phyloP scores from a whole-genome alignment of 331 rosid species.

The Erythrophleum ivorense region DNA sequence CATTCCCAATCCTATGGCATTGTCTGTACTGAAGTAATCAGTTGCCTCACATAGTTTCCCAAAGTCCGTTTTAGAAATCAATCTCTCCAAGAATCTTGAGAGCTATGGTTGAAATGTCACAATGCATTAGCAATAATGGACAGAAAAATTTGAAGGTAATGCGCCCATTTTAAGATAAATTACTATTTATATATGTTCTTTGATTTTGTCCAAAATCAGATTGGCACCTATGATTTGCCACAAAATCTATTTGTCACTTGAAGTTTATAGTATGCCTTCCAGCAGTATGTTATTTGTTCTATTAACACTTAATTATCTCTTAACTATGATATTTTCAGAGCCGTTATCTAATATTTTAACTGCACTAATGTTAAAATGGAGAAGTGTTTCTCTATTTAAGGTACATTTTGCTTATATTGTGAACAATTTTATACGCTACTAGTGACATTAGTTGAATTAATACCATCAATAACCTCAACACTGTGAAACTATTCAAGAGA shows the following conservation, averaged over 20 bases:
- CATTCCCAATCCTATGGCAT: conserved; percentile 48
- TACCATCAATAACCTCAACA: neutral
- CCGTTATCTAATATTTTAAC: too few species aligned
- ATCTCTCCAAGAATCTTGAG: conserved; percentile 40
- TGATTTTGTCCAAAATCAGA: neutral
- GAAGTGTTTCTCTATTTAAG: too few species aligned
- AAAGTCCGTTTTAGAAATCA: conserved; percentile 30
- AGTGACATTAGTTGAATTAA: too few species aligned
- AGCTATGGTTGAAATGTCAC: conserved; percentile 30
- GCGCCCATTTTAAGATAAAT: neutral
- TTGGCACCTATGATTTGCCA: neutral
- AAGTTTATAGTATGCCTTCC: neutral
- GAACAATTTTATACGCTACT: too few species aligned
- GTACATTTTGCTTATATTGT: too few species aligned
- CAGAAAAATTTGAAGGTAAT: neutral
- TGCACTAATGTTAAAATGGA: too few species aligned
- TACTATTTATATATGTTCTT: neutral
- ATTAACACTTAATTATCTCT: neutral
- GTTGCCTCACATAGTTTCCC: conserved; percentile 42
- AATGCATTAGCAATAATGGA: neutral
- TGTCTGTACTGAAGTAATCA: conserved; percentile 31
- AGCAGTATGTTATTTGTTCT: neutral
- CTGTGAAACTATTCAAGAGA: neutral
- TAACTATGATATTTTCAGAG: too few species aligned
- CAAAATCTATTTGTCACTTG: neutral